phyloP scores from a whole-genome alignment of 73 alveolate genomes.

The Blepharisma stoltei region DNA sequence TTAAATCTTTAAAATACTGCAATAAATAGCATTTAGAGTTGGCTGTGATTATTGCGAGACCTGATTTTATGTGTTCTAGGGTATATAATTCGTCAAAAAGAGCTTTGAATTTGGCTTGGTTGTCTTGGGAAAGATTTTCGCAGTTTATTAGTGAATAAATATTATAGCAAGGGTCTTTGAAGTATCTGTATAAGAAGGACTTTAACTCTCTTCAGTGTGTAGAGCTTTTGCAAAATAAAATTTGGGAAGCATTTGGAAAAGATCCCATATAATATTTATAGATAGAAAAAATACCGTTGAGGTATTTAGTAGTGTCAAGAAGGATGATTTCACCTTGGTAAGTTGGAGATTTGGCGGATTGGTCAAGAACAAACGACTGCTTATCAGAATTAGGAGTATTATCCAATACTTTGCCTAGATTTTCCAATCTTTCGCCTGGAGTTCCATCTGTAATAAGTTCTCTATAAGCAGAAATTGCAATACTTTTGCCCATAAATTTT shows the following conservation, averaged over 20 bases:
- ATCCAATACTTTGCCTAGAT: too few species aligned
- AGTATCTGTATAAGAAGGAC: slow-evolving; percentile 8
- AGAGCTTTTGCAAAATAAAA: not conserved
- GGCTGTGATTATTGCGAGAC: too few species aligned
- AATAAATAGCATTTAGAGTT: too few species aligned
- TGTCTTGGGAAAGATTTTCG: not conserved
- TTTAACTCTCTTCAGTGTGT: not conserved
- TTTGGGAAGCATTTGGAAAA: not conserved
- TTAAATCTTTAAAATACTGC: too few species aligned
- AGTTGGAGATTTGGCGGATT: too few species aligned
- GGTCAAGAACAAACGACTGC: too few species aligned
- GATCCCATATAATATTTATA: not conserved
- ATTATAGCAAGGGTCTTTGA: not conserved
- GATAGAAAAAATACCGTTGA: not conserved
- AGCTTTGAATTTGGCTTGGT: not conserved
- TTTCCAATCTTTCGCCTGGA: too few species aligned
- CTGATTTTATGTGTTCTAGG: too few species aligned
- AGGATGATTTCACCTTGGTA: not conserved
- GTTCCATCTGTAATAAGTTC: too few species aligned
- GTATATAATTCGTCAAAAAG: not conserved
- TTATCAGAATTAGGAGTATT: too few species aligned
- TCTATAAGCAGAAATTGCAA: too few species aligned
- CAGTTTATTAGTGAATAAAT: not conserved
- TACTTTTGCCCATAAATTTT: not conserved
- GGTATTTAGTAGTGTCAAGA: not conserved